Percentiles rank a stretch among this genome's conserved stretches.
phyloP scores from a whole-genome alignment of 2,329 filamentous ascomycete genomes.

The Verruconis gallopava region DNA sequence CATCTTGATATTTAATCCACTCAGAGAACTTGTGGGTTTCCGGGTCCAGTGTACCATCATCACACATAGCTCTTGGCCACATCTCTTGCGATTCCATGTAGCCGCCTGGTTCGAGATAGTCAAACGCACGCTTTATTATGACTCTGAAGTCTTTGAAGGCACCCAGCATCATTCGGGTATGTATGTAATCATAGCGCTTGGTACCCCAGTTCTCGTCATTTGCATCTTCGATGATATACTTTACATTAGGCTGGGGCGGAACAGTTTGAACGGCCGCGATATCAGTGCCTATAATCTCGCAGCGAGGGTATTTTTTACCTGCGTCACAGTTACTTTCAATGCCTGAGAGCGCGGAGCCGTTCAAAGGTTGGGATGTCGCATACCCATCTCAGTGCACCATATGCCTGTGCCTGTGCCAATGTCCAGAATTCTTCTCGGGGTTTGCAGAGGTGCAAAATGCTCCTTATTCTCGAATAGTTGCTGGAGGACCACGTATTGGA shows the following conservation, averaged over 20 bases:
- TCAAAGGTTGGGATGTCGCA: constrained; percentile 11
- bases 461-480: constrained; percentile 22
- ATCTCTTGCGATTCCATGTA: constrained; percentile 34
- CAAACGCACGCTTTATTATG: constrained; percentile 39
- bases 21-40: constrained; percentile 32
- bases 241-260: constrained; percentile 60
- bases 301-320: constrained; percentile 23
- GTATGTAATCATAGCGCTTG: constrained; percentile 45
- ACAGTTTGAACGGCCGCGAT: constrained; percentile 29
- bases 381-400: constrained; percentile 31
- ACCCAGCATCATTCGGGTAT: constrained; percentile 45
- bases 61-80: constrained; percentile 35
- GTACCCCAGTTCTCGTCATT: constrained; percentile 42
- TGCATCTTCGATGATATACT: constrained; percentile 60
- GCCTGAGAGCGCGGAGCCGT: too few species aligned
- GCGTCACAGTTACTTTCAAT: not conserved
- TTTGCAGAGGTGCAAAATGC: constrained; percentile 25
- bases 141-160: constrained; percentile 43
- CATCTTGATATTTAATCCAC: constrained; percentile 31
- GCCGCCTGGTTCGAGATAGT: constrained; percentile 43
- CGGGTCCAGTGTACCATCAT: constrained; percentile 40
- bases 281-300: constrained; percentile 29
- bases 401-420: constrained; percentile 30
- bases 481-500: constrained; percentile 27
- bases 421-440: constrained; percentile 27